Percentiles rank a stretch among this genome's conserved stretches.
These are phyloP conservation scores for Zygotorulaspora danielsina DNA, from an alignment of 805 yeast genomes.

Conservation along the genomic window DNA sequence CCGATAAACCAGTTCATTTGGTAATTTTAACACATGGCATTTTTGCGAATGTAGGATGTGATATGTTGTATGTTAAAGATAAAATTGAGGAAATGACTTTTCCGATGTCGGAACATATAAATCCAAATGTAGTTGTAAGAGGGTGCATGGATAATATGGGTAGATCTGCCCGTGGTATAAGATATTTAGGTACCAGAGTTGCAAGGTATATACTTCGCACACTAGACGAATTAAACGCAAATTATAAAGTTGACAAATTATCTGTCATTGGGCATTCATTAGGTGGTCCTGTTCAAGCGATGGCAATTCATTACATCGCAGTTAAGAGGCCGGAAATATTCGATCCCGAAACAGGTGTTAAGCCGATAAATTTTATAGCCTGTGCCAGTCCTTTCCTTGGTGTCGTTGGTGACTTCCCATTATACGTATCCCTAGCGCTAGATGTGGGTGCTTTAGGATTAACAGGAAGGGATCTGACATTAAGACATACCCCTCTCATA, in stretches of 20 bases:
- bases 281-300: conserved; percentile 89
- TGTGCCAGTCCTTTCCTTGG: conserved; percentile 90
- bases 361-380: conserved; percentile 75
- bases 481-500: conserved; percentile 41
- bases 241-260: conserved; percentile 50
- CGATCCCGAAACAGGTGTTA: conserved; percentile 38
- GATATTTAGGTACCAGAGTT: conserved; percentile 74
- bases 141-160: conserved; percentile 84
- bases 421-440: conserved; percentile 75
- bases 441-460: conserved; percentile 88
- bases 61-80: conserved; percentile 84
- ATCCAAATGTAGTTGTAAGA: conserved; percentile 64
- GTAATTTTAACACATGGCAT: conserved; percentile 89
- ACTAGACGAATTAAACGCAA: conserved; percentile 45
- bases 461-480: conserved; percentile 86
- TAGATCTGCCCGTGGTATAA: conserved; percentile 83
- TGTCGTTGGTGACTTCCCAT: conserved; percentile 80
- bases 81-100: conserved; percentile 49
- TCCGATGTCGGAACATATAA: conserved; percentile 17
- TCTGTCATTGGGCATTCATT: conserved; percentile 92
- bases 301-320: conserved; percentile 75
- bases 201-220: conserved; percentile 57
- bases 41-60: conserved; percentile 85
- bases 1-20: conserved; percentile 64
- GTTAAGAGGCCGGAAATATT: conserved; percentile 66